phyloP scores from a whole-genome alignment of 2,329 filamentous ascomycete species.

The Aspergillus pseudotamarii region DNA sequence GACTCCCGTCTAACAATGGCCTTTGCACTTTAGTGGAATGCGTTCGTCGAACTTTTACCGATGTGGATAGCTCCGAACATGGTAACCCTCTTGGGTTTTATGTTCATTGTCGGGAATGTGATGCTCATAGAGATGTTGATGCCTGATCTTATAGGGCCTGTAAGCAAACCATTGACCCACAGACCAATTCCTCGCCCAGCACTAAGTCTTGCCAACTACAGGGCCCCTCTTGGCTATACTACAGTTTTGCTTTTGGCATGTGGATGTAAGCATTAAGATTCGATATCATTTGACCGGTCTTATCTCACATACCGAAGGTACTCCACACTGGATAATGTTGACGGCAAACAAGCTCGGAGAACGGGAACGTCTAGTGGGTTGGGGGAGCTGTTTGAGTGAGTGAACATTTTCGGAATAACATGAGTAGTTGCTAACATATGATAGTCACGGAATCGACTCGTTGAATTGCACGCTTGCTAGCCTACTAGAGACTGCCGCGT shows the following conservation, averaged over 20 bases:
- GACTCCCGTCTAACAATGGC: slow-evolving; percentile 14
- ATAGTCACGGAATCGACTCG: slow-evolving; percentile 90
- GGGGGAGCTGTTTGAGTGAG: slow-evolving; percentile 89
- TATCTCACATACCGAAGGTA: slow-evolving; percentile 53
- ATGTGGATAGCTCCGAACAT: slow-evolving; percentile 98
- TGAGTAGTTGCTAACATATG: slow-evolving; percentile 24
- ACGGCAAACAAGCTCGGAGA: slow-evolving; percentile 93
- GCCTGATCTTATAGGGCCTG: slow-evolving; percentile 87
- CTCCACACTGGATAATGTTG: slow-evolving; percentile 98
- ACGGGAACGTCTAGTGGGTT: slow-evolving; percentile 94
- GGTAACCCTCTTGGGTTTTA: slow-evolving; percentile 93
- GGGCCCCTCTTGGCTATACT: slow-evolving; percentile 91
- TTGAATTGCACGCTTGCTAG: slow-evolving; percentile 95
- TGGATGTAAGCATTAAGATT: slow-evolving; percentile 71
- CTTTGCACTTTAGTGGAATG: slow-evolving; percentile 78
- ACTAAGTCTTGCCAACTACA: slow-evolving; percentile 40
- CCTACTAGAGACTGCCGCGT: slow-evolving; percentile 86
- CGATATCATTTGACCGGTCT: background rate
- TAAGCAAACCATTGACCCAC: slow-evolving; percentile 49
- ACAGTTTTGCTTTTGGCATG: slow-evolving; percentile 90
- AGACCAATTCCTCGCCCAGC: slow-evolving; percentile 3
- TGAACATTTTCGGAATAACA: slow-evolving; percentile 23
- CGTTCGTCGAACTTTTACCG: slow-evolving; percentile 85
- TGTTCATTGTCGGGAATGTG: slow-evolving; percentile 88
- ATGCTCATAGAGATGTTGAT: slow-evolving; percentile 74